Evolutionary conservation across 805 yeast genomes (phyloP), one percentile per base, ranked within the genome.

Genomic region (Pichia gijzeniarum): DNA sequence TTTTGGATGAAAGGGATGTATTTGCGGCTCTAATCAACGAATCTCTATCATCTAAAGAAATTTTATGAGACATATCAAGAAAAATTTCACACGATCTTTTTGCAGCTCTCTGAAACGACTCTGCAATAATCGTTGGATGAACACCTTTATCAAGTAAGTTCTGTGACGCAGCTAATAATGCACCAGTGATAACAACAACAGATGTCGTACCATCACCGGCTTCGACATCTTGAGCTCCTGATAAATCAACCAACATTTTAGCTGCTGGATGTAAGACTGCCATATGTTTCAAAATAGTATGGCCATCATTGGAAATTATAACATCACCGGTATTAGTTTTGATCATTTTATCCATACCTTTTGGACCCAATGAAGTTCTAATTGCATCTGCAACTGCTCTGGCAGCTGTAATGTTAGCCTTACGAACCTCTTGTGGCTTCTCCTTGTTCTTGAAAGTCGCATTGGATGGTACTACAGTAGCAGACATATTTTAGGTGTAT

Each of bases 171-270:
- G 91, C 95, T 45, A 93, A 72, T 40, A 93, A 68, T 5, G 97
- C 91, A 32, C 99, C 99, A 5, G 97, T 87, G 51, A 93, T 73
- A 45, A 93, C 91, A 25, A 95, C 99, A 28, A 93, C 99, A 2
- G 96, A 83, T 0, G 99, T 93, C 30, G 99, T 93, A 53, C 99
- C 99, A 63, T 93, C 99, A 45, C 99, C 99, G n/a, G 98, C 99
- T 66, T 90, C 99, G 33, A 90, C 85, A 58, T 93, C 99, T 68
- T 93, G 99, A 1, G 99, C 98, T 35, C 90, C 96, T 48, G 95
- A 84, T 22, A 93, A 86, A 62, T 93, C 98, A 38, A 93, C 99
- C 59, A 77, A 63, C 98, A 93, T 93, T 60, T 89, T 84, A 1
- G 99, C 99, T 2, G 96, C 99, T 2, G 99, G 99, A 63, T 93